phyloP scores from a whole-genome alignment of 2,329 filamentous ascomycete genomes.

The Verruconis gallopava region DNA sequence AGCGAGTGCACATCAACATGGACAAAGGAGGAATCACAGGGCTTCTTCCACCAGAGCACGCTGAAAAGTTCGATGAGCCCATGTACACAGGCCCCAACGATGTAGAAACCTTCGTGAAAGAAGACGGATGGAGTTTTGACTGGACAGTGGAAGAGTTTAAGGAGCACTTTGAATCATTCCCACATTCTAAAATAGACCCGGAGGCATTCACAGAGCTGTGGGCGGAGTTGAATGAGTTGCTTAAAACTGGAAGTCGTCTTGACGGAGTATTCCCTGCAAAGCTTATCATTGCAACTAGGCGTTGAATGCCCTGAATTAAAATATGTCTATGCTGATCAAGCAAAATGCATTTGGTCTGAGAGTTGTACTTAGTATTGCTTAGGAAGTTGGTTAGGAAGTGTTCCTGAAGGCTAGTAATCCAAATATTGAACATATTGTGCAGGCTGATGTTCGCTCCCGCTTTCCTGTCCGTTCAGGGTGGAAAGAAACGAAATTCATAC shows the following conservation, averaged over 20 bases:
- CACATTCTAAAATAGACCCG: background rate
- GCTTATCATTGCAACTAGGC: background rate
- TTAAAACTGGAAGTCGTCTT: background rate
- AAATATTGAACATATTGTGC: too few species aligned
- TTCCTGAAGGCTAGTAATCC: too few species aligned
- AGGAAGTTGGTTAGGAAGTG: too few species aligned
- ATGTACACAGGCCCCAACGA: background rate
- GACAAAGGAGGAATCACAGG: slow-evolving; percentile 3
- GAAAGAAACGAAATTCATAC: too few species aligned
- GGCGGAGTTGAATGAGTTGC: background rate
- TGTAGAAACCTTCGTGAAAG: background rate
- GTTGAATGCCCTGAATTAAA: too few species aligned
- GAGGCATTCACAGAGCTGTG: background rate
- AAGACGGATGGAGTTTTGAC: slow-evolving; percentile 6
- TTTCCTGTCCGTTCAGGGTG: too few species aligned
- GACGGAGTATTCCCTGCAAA: background rate
- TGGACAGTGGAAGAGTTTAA: slow-evolving; percentile 2
- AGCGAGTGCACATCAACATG: slow-evolving; percentile 4
- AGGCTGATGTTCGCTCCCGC: too few species aligned
- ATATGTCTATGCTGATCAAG: too few species aligned
- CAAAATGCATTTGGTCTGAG: too few species aligned
- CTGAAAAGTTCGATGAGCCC: background rate
- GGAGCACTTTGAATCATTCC: slow-evolving; percentile 7
- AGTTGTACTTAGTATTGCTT: too few species aligned
- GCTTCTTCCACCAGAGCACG: background rate